Percentiles rank a stretch among this genome's conserved stretches.
phyloP scores from a whole-genome alignment of 129 eudicot species.

The Saussurea involucrata region DNA sequence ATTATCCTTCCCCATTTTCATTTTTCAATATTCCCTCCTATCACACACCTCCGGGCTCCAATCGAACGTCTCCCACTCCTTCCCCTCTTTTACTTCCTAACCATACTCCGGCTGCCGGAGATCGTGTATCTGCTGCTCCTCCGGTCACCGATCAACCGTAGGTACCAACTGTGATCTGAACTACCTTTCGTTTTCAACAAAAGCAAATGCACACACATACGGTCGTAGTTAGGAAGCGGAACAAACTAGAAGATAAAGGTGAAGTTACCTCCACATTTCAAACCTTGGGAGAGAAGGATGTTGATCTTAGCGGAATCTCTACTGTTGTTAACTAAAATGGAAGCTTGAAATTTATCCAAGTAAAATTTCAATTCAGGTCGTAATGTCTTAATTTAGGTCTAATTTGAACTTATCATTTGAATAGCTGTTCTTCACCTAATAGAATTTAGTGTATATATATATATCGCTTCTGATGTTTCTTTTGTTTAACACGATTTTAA shows the following conservation, averaged over 20 bases:
- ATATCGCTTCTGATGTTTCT: background rate
- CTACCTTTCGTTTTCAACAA: background rate
- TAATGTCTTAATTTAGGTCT: constrained; percentile 1
- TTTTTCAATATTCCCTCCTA: background rate
- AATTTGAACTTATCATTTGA: constrained; percentile 4
- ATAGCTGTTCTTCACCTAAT: background rate
- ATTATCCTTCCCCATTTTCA: background rate
- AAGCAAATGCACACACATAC: background rate
- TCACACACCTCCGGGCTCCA: background rate
- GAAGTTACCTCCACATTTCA: background rate
- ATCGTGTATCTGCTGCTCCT: constrained; percentile 1
- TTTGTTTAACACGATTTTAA: background rate
- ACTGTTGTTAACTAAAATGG: background rate
- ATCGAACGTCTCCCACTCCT: background rate
- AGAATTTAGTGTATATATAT: background rate
- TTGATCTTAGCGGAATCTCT: background rate
- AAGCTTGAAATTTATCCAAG: background rate
- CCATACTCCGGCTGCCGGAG: constrained; percentile 10
- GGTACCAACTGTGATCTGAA: background rate
- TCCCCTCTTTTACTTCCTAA: background rate
- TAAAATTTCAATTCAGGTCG: background rate
- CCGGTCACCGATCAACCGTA: constrained; percentile 13
- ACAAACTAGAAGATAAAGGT: background rate
- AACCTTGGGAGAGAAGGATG: background rate
- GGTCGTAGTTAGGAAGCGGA: background rate